Conservation (phyloP, 305 asterid species). For the Solanum chacoense region DNA sequence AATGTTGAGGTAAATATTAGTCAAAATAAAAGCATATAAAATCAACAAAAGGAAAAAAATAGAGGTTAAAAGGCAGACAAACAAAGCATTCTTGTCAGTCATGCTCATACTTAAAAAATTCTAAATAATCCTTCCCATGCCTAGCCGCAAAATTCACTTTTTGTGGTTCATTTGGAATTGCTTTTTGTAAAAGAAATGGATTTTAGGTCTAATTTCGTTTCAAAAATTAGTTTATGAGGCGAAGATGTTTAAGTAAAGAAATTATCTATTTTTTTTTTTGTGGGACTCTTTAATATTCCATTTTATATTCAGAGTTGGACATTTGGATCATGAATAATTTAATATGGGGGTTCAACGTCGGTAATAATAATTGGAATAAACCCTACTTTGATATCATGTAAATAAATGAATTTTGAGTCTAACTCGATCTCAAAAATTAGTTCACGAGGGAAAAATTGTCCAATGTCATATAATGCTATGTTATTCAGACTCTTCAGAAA, state of each 20-base stretch:
- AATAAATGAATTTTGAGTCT: background rate
- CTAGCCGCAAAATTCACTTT: background rate
- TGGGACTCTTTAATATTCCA: background rate
- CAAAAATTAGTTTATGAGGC: background rate
- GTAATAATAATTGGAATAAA: background rate
- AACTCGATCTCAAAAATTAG: background rate
- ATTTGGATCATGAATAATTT: background rate
- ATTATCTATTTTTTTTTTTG: background rate
- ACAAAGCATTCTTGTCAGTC: background rate
- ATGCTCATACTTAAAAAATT: background rate
- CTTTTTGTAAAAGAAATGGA: background rate
- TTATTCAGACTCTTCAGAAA: background rate
- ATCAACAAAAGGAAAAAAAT: background rate
- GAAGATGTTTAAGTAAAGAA: background rate
- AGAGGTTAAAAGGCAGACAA: background rate
- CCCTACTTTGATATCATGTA: background rate
- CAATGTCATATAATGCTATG: background rate
- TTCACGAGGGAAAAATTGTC: rapidly evolving
- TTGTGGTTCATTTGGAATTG: background rate
- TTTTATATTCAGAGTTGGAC: rapidly evolving
- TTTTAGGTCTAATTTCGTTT: background rate
- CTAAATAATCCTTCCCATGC: background rate
- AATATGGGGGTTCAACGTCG: background rate
- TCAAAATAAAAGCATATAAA: background rate
- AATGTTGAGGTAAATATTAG: background rate